Percentiles rank a stretch among this genome's conserved stretches.
Evolutionary conservation across 257 asterid species (phyloP).

Genomic region (Petunia secreta): DNA sequence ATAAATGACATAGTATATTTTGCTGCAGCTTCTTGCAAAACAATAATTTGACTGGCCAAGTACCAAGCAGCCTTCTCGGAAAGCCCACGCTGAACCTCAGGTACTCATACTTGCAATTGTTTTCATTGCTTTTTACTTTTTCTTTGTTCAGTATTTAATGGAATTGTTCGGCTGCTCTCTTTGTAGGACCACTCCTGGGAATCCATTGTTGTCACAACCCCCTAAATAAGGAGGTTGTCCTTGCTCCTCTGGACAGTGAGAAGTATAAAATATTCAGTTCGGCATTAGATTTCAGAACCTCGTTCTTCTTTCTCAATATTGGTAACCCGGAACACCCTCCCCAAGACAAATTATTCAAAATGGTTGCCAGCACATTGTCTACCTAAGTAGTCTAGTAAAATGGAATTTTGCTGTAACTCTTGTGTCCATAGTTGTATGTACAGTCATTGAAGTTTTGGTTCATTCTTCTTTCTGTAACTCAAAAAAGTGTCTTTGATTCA

Average conservation of each 20-base stretch:
- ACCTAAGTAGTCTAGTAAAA: constrained; percentile 5
- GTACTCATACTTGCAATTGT: constrained; percentile 34
- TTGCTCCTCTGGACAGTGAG: constrained; percentile 14
- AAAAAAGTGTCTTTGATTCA: neutral
- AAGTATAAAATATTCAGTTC: constrained; percentile 17
- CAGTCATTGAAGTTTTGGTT: neutral
- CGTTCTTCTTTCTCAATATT: neutral
- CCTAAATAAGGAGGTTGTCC: constrained; percentile 40
- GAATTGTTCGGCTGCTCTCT: constrained; percentile 24
- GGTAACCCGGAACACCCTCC: constrained; percentile 1
- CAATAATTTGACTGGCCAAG: constrained; percentile 85
- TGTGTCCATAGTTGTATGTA: constrained; percentile 17
- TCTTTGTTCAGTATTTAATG: neutral
- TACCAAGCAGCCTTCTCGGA: constrained; percentile 61
- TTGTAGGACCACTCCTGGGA: constrained; percentile 74
- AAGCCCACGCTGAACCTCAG: constrained; percentile 63
- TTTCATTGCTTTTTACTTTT: constrained; percentile 17
- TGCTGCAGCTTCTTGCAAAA: constrained; percentile 71
- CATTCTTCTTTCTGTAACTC: neutral
- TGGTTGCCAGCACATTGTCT: constrained; percentile 23
- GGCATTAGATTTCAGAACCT: neutral
- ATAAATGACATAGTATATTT: neutral
- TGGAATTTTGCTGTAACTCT: constrained; percentile 15
- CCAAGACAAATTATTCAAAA: constrained; percentile 23
- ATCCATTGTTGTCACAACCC: constrained; percentile 62